phyloP scores from a whole-genome alignment of 192 early-diverging fungal genomes.

The Coemansia sp. region DNA sequence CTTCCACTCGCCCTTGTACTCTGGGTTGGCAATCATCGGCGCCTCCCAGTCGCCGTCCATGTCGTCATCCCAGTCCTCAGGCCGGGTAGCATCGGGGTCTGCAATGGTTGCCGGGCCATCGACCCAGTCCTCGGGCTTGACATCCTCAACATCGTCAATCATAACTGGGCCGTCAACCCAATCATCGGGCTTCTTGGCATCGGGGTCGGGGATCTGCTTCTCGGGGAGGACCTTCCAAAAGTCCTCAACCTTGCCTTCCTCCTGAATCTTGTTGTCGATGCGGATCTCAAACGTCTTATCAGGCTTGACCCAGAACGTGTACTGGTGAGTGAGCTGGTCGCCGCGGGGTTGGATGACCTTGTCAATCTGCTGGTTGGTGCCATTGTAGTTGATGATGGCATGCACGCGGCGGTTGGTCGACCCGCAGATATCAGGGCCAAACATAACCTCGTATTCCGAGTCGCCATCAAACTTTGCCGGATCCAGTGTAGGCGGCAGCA shows the following conservation, averaged over 20 bases:
- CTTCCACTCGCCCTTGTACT: slow-evolving; percentile 82
- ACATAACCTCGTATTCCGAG: slow-evolving; percentile 77
- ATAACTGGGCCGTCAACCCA: slow-evolving; percentile 74
- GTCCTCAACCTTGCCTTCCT: slow-evolving; percentile 74
- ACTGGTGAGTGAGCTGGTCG: slow-evolving; percentile 82
- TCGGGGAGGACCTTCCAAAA: slow-evolving; percentile 79
- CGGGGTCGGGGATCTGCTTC: slow-evolving; percentile 76
- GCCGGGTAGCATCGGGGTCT: slow-evolving; percentile 79
- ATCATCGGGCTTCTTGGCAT: slow-evolving; percentile 84
- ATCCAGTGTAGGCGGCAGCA: slow-evolving; percentile 80
- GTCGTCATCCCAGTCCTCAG: slow-evolving; percentile 93
- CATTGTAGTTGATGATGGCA: slow-evolving; percentile 93
- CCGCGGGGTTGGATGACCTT: slow-evolving; percentile 65
- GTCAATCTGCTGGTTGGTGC: slow-evolving; percentile 81
- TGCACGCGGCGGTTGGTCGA: slow-evolving; percentile 83
- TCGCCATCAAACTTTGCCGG: slow-evolving; percentile 80
- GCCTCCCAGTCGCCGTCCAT: slow-evolving; percentile 97
- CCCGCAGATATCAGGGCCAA: slow-evolving; percentile 94
- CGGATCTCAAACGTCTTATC: slow-evolving; percentile 76
- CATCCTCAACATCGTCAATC: slow-evolving; percentile 71
- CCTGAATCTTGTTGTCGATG: slow-evolving; percentile 74
- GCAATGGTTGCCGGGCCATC: slow-evolving; percentile 75
- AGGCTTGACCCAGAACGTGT: slow-evolving; percentile 81
- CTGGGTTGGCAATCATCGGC: slow-evolving; percentile 82
- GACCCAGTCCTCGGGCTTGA: slow-evolving; percentile 74